Conservation (phyloP, 1,284 basidiomycete genomes). For the Sanguinoderma infundibulare region DNA sequence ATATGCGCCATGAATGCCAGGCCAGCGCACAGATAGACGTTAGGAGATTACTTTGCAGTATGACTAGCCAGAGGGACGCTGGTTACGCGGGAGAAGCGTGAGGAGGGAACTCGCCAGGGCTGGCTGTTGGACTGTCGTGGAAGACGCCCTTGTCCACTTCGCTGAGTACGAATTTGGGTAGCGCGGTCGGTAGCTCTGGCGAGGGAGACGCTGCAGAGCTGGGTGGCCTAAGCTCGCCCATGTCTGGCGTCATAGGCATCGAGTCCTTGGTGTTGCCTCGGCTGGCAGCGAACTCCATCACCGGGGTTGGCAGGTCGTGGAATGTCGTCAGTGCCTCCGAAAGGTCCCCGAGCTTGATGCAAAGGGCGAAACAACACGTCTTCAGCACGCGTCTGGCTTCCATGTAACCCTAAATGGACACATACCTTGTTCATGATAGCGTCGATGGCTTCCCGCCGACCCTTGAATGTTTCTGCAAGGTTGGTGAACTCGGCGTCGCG, state of each 20-base stretch:
- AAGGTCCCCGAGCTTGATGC: constrained; percentile 58
- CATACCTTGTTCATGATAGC: constrained; percentile 70
- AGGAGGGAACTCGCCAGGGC: constrained; percentile 17
- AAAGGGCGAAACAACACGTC: constrained; percentile 28
- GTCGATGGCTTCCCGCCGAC: constrained; percentile 66
- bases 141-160: constrained; percentile 20
- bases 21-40: neutral
- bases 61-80: constrained; percentile 1
- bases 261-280: constrained; percentile 38
- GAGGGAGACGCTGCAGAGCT: constrained; percentile 29
- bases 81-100: constrained; percentile 18
- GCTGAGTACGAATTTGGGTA: constrained; percentile 23
- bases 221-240: constrained; percentile 21
- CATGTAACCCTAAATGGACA: neutral
- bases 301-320: constrained; percentile 58
- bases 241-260: constrained; percentile 18
- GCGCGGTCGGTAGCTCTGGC: constrained; percentile 18
- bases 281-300: constrained; percentile 46
- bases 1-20: constrained; percentile 10
- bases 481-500: constrained; percentile 70
- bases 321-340: constrained; percentile 62
- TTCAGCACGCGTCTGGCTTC: neutral
- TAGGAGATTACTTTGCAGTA: neutral
- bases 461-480: constrained; percentile 67
- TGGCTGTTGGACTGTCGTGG: constrained; percentile 27